Base-by-base conservation (phyloP, 495 filamentous ascomycete genomes). In the Massariosphaeria phaeospora region DNA sequence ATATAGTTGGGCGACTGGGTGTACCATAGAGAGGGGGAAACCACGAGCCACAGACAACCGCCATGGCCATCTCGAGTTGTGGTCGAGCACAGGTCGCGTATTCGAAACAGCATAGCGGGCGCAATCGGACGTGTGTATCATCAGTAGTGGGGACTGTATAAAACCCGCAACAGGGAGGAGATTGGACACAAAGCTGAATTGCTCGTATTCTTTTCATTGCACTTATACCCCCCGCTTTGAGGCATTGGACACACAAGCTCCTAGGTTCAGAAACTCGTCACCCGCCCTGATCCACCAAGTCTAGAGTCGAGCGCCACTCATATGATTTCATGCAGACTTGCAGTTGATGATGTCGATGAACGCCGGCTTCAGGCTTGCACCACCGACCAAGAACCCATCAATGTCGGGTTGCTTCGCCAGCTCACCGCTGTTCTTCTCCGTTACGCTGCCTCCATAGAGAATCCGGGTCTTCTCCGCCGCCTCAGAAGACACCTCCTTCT, bases 341-440 rank as follows among this genome's bases (percentile, higher is more conserved):
- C 77, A 69, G 69, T 85, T 84, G 72, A 85, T 77, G 67, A 85
- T 85, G 62, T 85, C 82, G 58, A 84, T 73, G 70, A 85, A 96
- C 63, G 91, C 93, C 64, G 93, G 93, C 83, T 98, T 98, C 77
- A 98, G 81, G 75, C 88, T 95, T 62, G 93, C 93, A 72, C 93
- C 93, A 64, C 93, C 93, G 67, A 98, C 93, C 64, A 98, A 81
- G 80, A 98, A 98, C 18, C 93, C 93, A 72, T 98, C 93, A 72
- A 98, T 91, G 76, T 98, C 94, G 54, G 78, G 69, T 80, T 96
- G 81, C 75, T 85, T 86, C 62, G 86, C 85, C 65, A 98, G 81
- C 24, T 96, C 91, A 66, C 81, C 83, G 78, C 88, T 93, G 82
- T 98, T 98, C 86, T 95, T 95, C 77, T 94, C 93, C 68, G 79